Evolutionary conservation across 2,329 filamentous ascomycete genomes (phyloP), one percentile per base, ranked within the genome.

Genomic region (Claviceps sp.): DNA sequence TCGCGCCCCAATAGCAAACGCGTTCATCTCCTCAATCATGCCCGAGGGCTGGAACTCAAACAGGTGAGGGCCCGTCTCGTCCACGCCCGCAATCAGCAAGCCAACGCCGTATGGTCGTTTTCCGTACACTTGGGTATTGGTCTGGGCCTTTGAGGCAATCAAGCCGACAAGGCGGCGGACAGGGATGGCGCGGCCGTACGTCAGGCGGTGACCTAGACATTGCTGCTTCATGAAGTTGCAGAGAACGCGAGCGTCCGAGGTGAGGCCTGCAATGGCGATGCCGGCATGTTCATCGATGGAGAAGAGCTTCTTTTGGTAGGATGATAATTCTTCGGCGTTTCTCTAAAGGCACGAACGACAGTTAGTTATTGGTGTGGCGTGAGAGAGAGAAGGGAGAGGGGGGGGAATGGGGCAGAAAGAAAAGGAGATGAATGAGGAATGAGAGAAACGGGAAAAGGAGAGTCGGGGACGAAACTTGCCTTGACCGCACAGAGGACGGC

Each of bases 151-250:
- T 69, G 95, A 89, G 62, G 87, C 91, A 65, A 98, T 96, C 71
- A 91, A 85, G 58, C 83, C 79, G 60, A 95, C 90, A 62, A 97
- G 88, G 57, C 87, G 85, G 64, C 89, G 85, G 66, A 97, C 76
- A 36, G 89, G 88, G 67, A 98, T 93, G 60, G 90, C 83, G 60
- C 93, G 90, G 72, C 88, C 91, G 75, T 95, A 97, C 53, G 89
- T 95, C 62, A 98, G 84, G 69, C 91, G 89, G 63, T 93, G 91
- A 64, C 88, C 87, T 64, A 98, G 88, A 57, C 89, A 95, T 74
- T 97, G 93, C 74, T 95, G 89, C 77, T 96, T 97, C 91, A 98
- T 97, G 77, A 96, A 98, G 81, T 98, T 98, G 77, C 90, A 96
- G 62, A 98, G 89, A 62, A 98, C 93, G 65, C 93, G 93, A 66